Base-by-base conservation (phyloP, 148 eudicot species). In the Agrostemma githago region DNA sequence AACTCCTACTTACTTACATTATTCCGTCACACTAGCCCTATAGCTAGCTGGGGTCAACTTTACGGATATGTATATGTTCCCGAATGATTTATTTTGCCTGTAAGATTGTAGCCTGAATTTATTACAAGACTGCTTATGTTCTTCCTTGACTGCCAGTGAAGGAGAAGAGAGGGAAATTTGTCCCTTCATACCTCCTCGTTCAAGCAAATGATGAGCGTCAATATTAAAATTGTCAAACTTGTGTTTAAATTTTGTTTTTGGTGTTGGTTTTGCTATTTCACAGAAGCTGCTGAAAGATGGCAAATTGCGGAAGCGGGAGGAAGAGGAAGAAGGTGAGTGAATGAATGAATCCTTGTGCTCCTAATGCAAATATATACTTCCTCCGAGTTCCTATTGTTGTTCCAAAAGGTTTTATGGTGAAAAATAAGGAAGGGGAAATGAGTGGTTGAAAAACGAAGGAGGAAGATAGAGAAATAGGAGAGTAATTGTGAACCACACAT, bases 1-100 rank as follows among this genome's bases (percentile, higher is more conserved):
- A 83, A 83, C 70, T 77, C 21, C 67, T 70, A 76, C 56, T 79
- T 8, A 4, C 61, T 57, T 57, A 58, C 20, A 58, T n/a, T n/a
- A n/a, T n/a, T 56, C 44, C 7, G 11, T 61, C 4, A 43, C 21
- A 38, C 37, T 46, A 37, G 38, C 54, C 56, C 15, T 10, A n/a
- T 53, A 10, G 70, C 51, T 73, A n/a, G n/a, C n/a, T n/a, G 61
- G n/a, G 6, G 4, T 4, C 4, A n/a, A 44, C 38, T 14, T 17
- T 19, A 5, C 68, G 17, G 8, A 7, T 9, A 53, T 7, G 58
- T n/a, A 10, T 10, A n/a, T n/a, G 15, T n/a, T 53, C 15, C n/a
- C 58, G 15, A 53, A 10, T 10, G 5, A 53, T 53, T 53, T 53
- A n/a, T 53, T 8, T 53, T 10, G 58, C 10, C 15, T 53, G 9